Evolutionary conservation across 495 filamentous ascomycete genomes (phyloP), one percentile per base, ranked within the genome.

Genomic region (Talaromyces liani): DNA sequence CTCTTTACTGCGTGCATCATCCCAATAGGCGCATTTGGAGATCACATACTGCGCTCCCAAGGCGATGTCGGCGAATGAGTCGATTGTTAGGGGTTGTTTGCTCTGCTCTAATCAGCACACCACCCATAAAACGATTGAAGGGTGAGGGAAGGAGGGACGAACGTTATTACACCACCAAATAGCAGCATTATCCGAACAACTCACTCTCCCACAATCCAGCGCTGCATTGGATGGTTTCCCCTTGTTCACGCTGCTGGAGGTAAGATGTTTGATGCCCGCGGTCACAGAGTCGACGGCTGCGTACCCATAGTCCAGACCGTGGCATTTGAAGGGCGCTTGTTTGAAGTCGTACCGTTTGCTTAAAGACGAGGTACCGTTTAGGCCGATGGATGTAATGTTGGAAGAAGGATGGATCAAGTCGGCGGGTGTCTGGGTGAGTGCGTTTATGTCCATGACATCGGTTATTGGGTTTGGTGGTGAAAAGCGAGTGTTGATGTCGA

Each of bases 121-220:
- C 33, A 9, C 9, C 9, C 12, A n/a, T 10, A 24, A 24, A 24
- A 24, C 1, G 22, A 24, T 1, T 1, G 22, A 24, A 24, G 22
- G 22, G 22, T 24, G 27, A 1, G 14, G 16, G 8, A 16, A 16
- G 39, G 22, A 45, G 14, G 12, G 10, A 66, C 64, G 24, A 14
- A 64, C 64, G 20, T 64, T 41, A 27, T 65, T 65, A 34, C 64
- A 65, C 61, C 61, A 63, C 45, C 45, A 65, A n/a, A 65, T 65
- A 51, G 34, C 64, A 14, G 64, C 34, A 20, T 65, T 58, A 4
- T 39, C n/a, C 25, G 61, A 36, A 53, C 64, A 65, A 47, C 31
- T 47, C 7, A 65, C 60, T 6, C 61, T 16, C 12, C 31, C 61
- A 63, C 64, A 65, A n/a, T 41, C 29, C 27, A 47, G 51, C 66